phyloP scores from a whole-genome alignment of 176 grass and related monocot genomes.

The Poa pratensis region DNA sequence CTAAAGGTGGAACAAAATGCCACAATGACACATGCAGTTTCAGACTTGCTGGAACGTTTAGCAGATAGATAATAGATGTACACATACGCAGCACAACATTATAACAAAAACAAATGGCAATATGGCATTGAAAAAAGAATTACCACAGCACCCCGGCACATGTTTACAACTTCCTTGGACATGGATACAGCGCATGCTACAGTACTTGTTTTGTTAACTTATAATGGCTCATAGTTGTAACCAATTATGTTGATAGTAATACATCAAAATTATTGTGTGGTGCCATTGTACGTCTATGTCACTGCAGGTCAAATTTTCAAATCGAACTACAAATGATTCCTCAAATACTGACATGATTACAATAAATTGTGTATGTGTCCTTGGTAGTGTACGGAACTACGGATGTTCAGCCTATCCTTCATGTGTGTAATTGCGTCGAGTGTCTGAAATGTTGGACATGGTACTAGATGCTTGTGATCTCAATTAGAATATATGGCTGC shows the following conservation, averaged over 20 bases:
- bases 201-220: not conserved
- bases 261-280: conserved; percentile 1
- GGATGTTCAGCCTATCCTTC: conserved; percentile 5
- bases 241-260: not conserved
- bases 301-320: conserved; percentile 1
- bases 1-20: conserved; percentile 8
- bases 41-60: not conserved
- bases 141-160: not conserved
- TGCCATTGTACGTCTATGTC: not conserved
- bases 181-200: not conserved
- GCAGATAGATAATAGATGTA: not conserved
- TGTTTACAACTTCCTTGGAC: not conserved
- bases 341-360: not conserved
- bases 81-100: not conserved
- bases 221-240: not conserved
- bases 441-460: not conserved
- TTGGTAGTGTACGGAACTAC: too few relatives aligned
- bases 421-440: not conserved
- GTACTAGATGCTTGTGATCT: conserved; percentile 8
- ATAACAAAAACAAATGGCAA: not conserved
- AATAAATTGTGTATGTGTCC: not conserved
- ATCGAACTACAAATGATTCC: conserved; percentile 8
- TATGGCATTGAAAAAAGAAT: conserved; percentile 13
- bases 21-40: not conserved
- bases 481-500: conserved; percentile 15